Evolutionary conservation across 2,329 filamentous ascomycete species (phyloP), one percentile per base, ranked within the genome.

Genomic region (Pyricularia sp.): DNA sequence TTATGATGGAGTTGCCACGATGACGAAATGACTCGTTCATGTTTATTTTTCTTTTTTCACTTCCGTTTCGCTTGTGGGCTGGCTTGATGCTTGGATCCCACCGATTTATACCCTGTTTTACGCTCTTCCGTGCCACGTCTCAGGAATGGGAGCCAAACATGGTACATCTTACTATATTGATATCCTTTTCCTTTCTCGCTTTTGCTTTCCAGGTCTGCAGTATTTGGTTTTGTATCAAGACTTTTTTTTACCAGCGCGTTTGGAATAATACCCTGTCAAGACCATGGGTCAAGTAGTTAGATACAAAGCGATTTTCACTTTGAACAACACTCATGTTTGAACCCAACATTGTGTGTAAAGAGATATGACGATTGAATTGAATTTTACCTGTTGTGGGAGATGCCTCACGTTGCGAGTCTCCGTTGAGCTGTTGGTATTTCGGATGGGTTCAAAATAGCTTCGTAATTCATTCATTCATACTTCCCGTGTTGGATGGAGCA

Each of bases 241-340:
- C 58, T 61, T 61, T 61, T 36, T n/a, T 61, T 20, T 26, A 25
- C 10, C 23, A 61, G 58, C 58, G 58, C 12, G 58, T 61, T 61
- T 61, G 58, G 58, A 61, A 61, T 61, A 61, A 61, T 61, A 61
- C 58, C 58, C 58, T 61, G 58, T 61, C 58, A 26, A 61, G n/a
- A 61, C n/a, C n/a, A 25, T 12, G 58, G 58, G 58, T 61, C 25
- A 61, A 26, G 12, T 61, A 61, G 58, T 23, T 61, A 26, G 25
- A 61, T 26, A 61, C 58, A 25, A 61, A 61, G 58, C 58, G 58
- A 25, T 61, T 61, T 12, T 61, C 58, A 55, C 42, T 55, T n/a
- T n/a, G 42, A 55, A 55, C 42, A n/a, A 55, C n/a, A n/a, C 5
- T 9, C 42, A 55, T 55, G 5, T 55, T 6, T 9, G 4, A n/a